Conservation (phyloP, 2,329 filamentous ascomycete species). For the Westerdykella aurantiaca region DNA sequence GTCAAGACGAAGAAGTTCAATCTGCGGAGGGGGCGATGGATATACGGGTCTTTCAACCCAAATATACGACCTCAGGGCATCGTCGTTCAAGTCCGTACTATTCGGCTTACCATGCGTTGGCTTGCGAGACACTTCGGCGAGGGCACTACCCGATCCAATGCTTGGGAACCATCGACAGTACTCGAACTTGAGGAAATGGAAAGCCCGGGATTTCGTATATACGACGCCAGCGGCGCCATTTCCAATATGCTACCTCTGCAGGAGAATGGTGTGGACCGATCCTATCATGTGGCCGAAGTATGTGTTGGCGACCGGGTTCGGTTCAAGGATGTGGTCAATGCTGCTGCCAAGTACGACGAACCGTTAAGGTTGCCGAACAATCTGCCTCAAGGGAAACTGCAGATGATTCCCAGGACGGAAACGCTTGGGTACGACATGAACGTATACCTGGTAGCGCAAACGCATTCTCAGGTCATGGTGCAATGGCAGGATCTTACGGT, state of each 20-base stretch:
- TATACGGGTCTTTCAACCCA: constrained; percentile 48
- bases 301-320: constrained; percentile 46
- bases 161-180: constrained; percentile 28
- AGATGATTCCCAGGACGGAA: constrained; percentile 42
- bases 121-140: constrained; percentile 40
- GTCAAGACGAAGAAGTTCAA: constrained; percentile 49
- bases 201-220: constrained; percentile 38
- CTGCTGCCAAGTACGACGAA: constrained; percentile 49
- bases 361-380: constrained; percentile 21
- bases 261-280: constrained; percentile 18
- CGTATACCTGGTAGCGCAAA: constrained; percentile 48
- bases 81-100: constrained; percentile 47
- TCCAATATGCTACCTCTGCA: constrained; percentile 18
- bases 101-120: constrained; percentile 49
- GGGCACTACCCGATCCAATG: constrained; percentile 11
- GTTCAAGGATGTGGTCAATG: constrained; percentile 50
- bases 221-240: constrained; percentile 36
- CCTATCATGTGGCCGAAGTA: constrained; percentile 37
- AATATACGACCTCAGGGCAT: constrained; percentile 47
- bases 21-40: constrained; percentile 49
- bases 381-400: constrained; percentile 38
- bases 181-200: constrained; percentile 39
- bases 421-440: constrained; percentile 55
- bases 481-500: constrained; percentile 55
- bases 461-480: constrained; percentile 47